These are phyloP conservation scores for Eragrostis curvula DNA, from an alignment of 176 grass and related monocot species.

Conservation along the genomic window DNA sequence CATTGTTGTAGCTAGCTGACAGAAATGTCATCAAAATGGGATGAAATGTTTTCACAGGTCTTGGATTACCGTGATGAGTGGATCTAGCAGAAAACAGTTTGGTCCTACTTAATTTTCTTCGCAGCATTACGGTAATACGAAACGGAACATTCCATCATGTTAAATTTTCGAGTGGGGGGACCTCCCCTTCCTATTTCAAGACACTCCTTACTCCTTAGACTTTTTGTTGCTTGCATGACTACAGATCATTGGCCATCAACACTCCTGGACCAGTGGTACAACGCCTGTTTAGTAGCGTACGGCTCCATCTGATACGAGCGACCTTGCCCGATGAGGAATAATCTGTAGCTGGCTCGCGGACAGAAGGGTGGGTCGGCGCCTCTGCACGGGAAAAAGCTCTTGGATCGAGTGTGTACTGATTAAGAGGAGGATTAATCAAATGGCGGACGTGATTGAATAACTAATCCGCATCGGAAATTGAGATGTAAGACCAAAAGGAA, in stretches of 20 bases:
- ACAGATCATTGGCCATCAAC: background rate
- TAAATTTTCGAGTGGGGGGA: background rate
- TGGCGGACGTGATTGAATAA: background rate
- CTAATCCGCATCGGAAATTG: constrained; percentile 38
- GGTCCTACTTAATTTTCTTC: constrained; percentile 1
- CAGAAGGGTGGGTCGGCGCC: constrained; percentile 1
- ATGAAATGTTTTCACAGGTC: background rate
- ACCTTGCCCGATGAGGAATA: constrained; percentile 45
- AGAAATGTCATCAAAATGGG: background rate
- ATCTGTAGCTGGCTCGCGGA: constrained; percentile 18
- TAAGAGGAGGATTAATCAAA: constrained; percentile 28
- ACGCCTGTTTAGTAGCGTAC: constrained; percentile 31
- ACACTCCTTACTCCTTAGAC: background rate
- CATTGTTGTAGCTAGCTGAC: background rate
- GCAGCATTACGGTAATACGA: background rate
- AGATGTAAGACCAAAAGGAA: background rate
- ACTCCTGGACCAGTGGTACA: background rate
- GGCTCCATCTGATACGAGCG: background rate
- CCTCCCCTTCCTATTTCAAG: constrained; percentile 5
- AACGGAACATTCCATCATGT: constrained; percentile 19
- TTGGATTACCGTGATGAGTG: background rate
- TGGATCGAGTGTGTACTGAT: constrained; percentile 25
- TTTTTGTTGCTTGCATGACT: background rate
- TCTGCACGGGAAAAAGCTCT: background rate
- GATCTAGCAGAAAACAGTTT: background rate